Percentiles rank a stretch among this genome's conserved stretches.
phyloP scores from a whole-genome alignment of 2,329 filamentous ascomycete genomes.

The Massarina eburnea region DNA sequence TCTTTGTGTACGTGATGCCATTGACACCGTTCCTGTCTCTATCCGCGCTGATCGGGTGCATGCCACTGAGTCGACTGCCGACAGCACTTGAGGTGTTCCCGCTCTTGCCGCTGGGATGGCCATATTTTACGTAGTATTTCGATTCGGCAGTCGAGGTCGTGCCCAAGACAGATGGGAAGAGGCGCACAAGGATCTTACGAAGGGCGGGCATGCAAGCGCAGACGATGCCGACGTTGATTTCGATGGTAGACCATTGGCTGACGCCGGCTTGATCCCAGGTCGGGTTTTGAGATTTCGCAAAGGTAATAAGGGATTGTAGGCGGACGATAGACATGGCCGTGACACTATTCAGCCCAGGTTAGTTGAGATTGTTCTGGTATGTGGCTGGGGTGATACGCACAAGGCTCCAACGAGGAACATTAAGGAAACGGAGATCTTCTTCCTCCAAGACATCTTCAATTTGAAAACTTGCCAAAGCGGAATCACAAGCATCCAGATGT shows the following conservation, averaged over 20 bases:
- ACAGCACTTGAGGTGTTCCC: constrained; percentile 6
- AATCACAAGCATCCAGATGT: constrained; percentile 29
- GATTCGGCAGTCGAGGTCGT: constrained; percentile 18
- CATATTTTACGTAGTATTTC: constrained; percentile 18
- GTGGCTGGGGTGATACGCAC: constrained; percentile 19
- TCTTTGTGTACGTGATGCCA: constrained; percentile 19
- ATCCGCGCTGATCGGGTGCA: not conserved
- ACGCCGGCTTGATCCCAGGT: constrained; percentile 46
- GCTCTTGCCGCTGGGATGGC: constrained; percentile 1
- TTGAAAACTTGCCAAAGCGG: constrained; percentile 32
- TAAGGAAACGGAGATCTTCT: constrained; percentile 35
- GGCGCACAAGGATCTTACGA: constrained; percentile 41
- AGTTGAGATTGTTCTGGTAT: not conserved
- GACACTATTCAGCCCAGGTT: constrained; percentile 31
- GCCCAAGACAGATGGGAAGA: constrained; percentile 42
- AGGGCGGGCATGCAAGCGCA: constrained; percentile 50
- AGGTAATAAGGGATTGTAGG: constrained; percentile 46
- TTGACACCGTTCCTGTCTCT: not conserved
- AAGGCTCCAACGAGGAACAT: constrained; percentile 41
- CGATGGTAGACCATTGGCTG: constrained; percentile 46
- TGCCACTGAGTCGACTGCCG: constrained; percentile 1
- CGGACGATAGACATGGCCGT: constrained; percentile 50
- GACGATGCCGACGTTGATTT: constrained; percentile 49
- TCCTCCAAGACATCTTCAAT: constrained; percentile 31
- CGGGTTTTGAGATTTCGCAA: constrained; percentile 46